Base-by-base conservation (phyloP, 1,284 basidiomycete genomes). In the Xanthoconium separans region DNA sequence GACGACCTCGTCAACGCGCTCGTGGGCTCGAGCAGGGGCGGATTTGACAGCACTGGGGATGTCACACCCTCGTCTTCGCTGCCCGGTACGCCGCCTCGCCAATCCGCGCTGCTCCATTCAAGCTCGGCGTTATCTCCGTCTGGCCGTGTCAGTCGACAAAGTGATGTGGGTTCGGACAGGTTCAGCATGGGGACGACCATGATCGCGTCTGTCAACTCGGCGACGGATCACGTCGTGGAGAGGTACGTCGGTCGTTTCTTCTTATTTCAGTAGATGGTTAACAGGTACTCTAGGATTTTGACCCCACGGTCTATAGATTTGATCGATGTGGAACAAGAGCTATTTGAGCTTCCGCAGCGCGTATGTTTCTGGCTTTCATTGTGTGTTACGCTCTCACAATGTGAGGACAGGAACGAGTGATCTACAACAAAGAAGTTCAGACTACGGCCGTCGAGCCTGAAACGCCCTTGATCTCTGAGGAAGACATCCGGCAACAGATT, bases 351-450 rank as follows among this genome's bases (percentile, higher is more conserved):
- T n/a, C 93, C 93, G 1, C 84, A 87, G 65, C 91, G 89, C 77
- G 92, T 91, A 49, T 33, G 75, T 58, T 31, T 51, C 40, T 40
- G 37, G 15, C 9, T 27, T 11, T 7, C 24, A 24, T 13, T 6
- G 7, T 46, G 8, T 30, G 30, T 36, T 8, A 12, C 12, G 16
- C 33, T 55, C 42, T 55, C 34, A 48, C 53, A 31, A 13, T n/a
- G 53, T 20, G 40, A 16, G 43, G 51, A 47, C 33, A 91, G 87
- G 89, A 93, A 71, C 83, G 87, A n/a, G 87, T 96, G 24, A 87
- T 91, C 47, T 98, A 97, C 67, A 95, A 95, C 61, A 97, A 96
- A 71, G 89, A 94, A 62, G 89, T 96, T 2, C 95, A 98, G 70
- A 97, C 94, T 0, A 79, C 85, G 30, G 77, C 82, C n/a, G 65